Base-by-base conservation (phyloP, 352 stramenopile species). In the Chrysophaeum taylorii region DNA sequence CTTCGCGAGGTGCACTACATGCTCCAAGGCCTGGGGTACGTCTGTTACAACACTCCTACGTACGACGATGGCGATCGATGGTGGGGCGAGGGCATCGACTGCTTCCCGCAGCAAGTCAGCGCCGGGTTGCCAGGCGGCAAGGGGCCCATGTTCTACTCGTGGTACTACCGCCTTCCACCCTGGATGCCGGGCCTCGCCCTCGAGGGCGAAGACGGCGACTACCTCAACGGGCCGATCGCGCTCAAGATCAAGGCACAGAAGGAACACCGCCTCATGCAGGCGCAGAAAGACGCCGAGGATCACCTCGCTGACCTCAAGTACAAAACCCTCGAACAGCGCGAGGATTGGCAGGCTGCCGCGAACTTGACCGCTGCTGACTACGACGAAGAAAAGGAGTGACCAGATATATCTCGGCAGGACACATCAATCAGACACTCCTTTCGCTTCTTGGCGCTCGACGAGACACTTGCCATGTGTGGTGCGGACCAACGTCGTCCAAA, bases 141-240 rank as follows among this genome's bases (percentile, higher is more conserved):
- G 35, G 57, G 57, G 2, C 57, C 57, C 33, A 66, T 66, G 31
- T 66, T 48, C 57, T 66, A 66, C 35, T 66, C 57, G 31, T 66
- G 57, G 57, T 45, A 48, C 57, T 66, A 66, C 57, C 57, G 57
- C 57, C 57, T 66, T 2, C 57, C 57, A n/a, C 57, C 57, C 33
- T 66, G 57, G 57, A 45, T 45, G 33, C 57, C 57, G 12, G 57
- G 57, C 36, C 36, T 66, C 31, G 31, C 18, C 16, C 57, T 66
- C 57, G 57, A 66, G 57, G 57, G 57, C 57, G 57, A 66, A 36
- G 57, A 42, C 33, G 57, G 57, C 33, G 57, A 66, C 35, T 31
- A 27, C 33, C 1, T 29, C 57, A 66, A 66, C n/a, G 57, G 57
- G 18, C 57, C 57, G 9, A 9, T 66, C 18, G 57, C 57, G 31